Conservation (phyloP, 2,329 filamentous ascomycete genomes). For the Mycosphaerella arachidis region DNA sequence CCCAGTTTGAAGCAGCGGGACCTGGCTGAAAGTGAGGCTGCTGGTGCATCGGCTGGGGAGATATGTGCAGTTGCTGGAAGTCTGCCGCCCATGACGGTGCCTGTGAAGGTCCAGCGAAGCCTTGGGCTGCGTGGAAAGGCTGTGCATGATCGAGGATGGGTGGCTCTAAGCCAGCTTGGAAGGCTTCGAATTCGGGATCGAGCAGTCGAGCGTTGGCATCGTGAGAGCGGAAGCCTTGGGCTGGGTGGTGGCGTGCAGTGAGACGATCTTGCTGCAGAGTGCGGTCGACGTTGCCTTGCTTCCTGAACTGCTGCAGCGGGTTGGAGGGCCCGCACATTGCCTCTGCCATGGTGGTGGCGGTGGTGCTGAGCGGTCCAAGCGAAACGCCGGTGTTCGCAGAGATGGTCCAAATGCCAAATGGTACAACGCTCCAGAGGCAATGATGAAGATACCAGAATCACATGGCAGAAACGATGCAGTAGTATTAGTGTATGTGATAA, state of each 20-base stretch:
- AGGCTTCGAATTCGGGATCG: conserved; percentile 66
- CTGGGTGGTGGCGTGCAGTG: conserved; percentile 42
- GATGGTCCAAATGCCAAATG: neutral
- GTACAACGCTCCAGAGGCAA: neutral
- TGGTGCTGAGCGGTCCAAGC: neutral
- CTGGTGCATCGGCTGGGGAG: conserved; percentile 44
- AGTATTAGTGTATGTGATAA: neutral
- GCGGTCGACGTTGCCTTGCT: conserved; percentile 64
- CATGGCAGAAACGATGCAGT: conserved; percentile 1
- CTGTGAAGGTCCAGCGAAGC: conserved; percentile 26
- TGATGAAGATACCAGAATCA: conserved; percentile 1
- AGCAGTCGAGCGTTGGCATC: conserved; percentile 52
- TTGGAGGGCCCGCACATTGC: conserved; percentile 71
- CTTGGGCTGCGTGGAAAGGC: conserved; percentile 34
- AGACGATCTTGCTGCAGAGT: conserved; percentile 70
- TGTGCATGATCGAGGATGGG: conserved; percentile 36
- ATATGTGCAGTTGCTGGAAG: conserved; percentile 46
- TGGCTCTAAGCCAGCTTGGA: conserved; percentile 52
- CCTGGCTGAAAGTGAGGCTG: conserved; percentile 40
- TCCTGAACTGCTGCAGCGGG: conserved; percentile 67
- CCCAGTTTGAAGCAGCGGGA: conserved; percentile 45
- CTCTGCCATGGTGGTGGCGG: conserved; percentile 54
- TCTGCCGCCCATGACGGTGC: conserved; percentile 46
- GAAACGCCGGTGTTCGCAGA: neutral
- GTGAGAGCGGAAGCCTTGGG: conserved; percentile 59